These are phyloP conservation scores for Sodiomyces alkalinus DNA, from an alignment of 2,329 filamentous ascomycete species.

Conservation along the genomic window DNA sequence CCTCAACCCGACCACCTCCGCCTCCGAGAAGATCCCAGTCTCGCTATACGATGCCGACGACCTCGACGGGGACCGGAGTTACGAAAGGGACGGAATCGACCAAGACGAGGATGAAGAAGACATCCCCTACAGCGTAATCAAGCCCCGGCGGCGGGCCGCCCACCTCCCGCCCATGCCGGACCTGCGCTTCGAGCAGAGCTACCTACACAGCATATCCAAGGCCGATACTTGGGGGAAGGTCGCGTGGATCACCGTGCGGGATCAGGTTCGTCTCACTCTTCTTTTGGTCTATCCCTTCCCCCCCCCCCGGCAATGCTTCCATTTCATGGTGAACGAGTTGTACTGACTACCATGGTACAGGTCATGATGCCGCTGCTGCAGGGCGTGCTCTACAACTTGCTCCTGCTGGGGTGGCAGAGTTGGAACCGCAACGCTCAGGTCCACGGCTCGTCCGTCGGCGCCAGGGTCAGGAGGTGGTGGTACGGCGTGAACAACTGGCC, in stretches of 20 bases:
- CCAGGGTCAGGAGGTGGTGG: slow-evolving; percentile 79
- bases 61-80: slow-evolving; percentile 20
- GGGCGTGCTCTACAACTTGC: slow-evolving; percentile 76
- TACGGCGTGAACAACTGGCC: slow-evolving; percentile 87
- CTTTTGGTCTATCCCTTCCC: background rate
- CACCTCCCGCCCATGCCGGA: slow-evolving; percentile 60
- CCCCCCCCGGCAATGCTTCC: too few relatives aligned
- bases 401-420: slow-evolving; percentile 73
- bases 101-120: slow-evolving; percentile 46
- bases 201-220: slow-evolving; percentile 72
- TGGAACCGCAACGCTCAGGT: slow-evolving; percentile 74
- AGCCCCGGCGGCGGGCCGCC: slow-evolving; percentile 29
- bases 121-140: slow-evolving; percentile 51
- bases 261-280: slow-evolving; percentile 50
- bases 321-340: background rate
- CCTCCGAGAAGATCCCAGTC: slow-evolving; percentile 45
- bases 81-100: slow-evolving; percentile 25
- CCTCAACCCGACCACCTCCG: slow-evolving; percentile 63
- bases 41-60: slow-evolving; percentile 19
- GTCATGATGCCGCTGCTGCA: slow-evolving; percentile 77
- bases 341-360: slow-evolving; percentile 23
- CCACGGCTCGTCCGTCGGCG: slow-evolving; percentile 62
- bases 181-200: slow-evolving; percentile 94
- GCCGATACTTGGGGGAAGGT: slow-evolving; percentile 71
- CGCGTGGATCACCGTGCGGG: slow-evolving; percentile 68